Percentiles rank a stretch among this genome's conserved stretches.
Conservation (phyloP, 148 eudicot species). For the Chenopodium berlandieri region DNA sequence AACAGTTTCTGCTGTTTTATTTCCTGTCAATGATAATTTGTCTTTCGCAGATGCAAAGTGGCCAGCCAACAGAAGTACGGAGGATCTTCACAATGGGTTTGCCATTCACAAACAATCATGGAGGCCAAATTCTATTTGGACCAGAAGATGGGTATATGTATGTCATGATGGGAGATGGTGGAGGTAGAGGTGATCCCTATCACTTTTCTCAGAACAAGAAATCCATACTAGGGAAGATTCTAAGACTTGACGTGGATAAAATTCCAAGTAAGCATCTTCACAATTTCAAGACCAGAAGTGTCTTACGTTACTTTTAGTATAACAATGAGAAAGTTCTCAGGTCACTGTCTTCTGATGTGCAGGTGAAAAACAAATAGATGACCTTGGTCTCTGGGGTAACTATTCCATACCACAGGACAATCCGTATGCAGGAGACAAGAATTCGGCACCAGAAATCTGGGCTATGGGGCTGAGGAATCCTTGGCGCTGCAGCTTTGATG, state of each 20-base stretch:
- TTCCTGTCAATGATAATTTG: background rate
- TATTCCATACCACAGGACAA: conserved; percentile 77
- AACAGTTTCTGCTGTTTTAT: background rate
- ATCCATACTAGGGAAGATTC: conserved; percentile 77
- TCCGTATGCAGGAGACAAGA: conserved; percentile 66
- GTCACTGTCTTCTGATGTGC: conserved; percentile 6
- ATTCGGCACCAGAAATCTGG: conserved; percentile 70
- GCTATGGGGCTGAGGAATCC: conserved; percentile 89
- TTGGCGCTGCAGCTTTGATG: conserved; percentile 96
- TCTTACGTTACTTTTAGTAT: background rate
- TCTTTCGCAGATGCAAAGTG: conserved; percentile 45
- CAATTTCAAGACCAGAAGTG: background rate
- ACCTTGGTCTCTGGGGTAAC: conserved; percentile 76
- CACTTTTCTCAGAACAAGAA: conserved; percentile 85
- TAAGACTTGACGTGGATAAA: conserved; percentile 77
- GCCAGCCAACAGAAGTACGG: conserved; percentile 61
- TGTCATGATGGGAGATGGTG: conserved; percentile 88
- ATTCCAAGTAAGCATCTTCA: conserved; percentile 59
- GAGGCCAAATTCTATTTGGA: conserved; percentile 81
- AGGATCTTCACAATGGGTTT: conserved; percentile 85
- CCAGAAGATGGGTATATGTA: conserved; percentile 79
- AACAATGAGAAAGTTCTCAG: background rate
- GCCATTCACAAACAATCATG: conserved; percentile 59
- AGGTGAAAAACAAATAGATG: conserved; percentile 55
- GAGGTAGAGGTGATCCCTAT: conserved; percentile 65